Conservation (phyloP, 805 yeast genomes). For the Debaryomyces tyrocola region DNA sequence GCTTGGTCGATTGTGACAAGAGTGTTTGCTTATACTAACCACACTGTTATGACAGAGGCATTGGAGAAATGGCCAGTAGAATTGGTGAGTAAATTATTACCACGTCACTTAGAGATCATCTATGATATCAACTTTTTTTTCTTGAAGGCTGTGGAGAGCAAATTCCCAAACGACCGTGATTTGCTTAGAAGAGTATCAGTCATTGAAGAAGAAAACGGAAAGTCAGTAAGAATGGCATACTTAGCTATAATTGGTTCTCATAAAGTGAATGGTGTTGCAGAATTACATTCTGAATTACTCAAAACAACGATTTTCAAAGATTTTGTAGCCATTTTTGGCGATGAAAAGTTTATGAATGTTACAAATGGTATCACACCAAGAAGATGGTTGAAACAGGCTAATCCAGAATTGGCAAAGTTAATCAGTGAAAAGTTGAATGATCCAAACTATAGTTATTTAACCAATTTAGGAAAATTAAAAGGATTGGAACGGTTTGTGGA, state of each 20-base stretch:
- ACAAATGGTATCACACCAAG: constrained; percentile 96
- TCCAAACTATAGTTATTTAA: constrained; percentile 61
- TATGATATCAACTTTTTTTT: constrained; percentile 81
- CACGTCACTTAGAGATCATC: constrained; percentile 88
- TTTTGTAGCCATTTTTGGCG: constrained; percentile 80
- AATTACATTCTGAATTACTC: constrained; percentile 87
- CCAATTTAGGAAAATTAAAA: constrained; percentile 66
- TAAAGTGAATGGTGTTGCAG: constrained; percentile 94
- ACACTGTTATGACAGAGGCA: constrained; percentile 93
- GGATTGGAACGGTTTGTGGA: constrained; percentile 64
- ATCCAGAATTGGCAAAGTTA: constrained; percentile 73
- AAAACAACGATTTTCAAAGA: constrained; percentile 88
- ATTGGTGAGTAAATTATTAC: constrained; percentile 72
- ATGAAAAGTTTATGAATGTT: constrained; percentile 83
- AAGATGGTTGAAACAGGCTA: constrained; percentile 94
- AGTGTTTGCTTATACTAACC: constrained; percentile 91
- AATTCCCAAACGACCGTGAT: constrained; percentile 73
- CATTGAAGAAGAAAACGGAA: constrained; percentile 78
- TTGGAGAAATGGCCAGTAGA: constrained; percentile 94
- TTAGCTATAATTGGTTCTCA: constrained; percentile 91
- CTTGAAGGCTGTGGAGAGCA: constrained; percentile 69
- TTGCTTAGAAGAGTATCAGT: constrained; percentile 72
- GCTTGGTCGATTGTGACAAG: constrained; percentile 83
- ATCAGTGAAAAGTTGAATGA: constrained; percentile 72
- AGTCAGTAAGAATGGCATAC: constrained; percentile 88